These are phyloP conservation scores for Linum lewisii DNA, from an alignment of 345 rosid genomes.

Conservation along the genomic window DNA sequence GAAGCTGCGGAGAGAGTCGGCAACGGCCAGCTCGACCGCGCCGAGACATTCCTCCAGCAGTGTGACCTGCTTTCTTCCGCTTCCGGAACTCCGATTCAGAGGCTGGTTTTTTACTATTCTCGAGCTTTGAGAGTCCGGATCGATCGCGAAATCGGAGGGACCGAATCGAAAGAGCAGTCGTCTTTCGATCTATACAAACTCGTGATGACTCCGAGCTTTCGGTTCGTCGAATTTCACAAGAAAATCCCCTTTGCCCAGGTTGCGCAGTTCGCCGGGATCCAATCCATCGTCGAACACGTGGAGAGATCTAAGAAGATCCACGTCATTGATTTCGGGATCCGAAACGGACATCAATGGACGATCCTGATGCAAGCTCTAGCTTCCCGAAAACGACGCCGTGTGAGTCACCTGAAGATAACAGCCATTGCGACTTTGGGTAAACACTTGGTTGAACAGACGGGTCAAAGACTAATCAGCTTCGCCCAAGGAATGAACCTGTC, in stretches of 20 bases:
- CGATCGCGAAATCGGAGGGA: constrained; percentile 26
- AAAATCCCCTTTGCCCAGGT: constrained; percentile 29
- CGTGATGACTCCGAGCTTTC: constrained; percentile 7
- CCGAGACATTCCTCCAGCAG: constrained; percentile 30
- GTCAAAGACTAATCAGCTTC: background rate
- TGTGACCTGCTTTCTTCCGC: constrained; percentile 21
- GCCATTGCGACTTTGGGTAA: constrained; percentile 24
- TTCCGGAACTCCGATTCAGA: constrained; percentile 33
- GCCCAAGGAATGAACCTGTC: background rate
- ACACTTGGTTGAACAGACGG: constrained; percentile 17
- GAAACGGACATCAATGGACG: constrained; percentile 33
- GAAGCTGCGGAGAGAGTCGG: constrained; percentile 36
- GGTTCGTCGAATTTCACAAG: constrained; percentile 18
- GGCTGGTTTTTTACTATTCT: constrained; percentile 33
- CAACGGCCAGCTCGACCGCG: constrained; percentile 26
- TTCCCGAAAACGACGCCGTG: constrained; percentile 13
- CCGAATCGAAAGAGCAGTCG: background rate
- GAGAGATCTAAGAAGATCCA: constrained; percentile 33
- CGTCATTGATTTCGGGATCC: constrained; percentile 29
- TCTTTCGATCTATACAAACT: constrained; percentile 14
- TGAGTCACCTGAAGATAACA: constrained; percentile 39
- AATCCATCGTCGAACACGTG: constrained; percentile 37
- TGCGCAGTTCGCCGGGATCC: constrained; percentile 32
- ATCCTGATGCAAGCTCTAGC: constrained; percentile 44
- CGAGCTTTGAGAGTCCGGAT: constrained; percentile 37